Evolutionary conservation across 306 rosid genomes (phyloP), one percentile per base, ranked within the genome.

Genomic region (Rosa multiflora): DNA sequence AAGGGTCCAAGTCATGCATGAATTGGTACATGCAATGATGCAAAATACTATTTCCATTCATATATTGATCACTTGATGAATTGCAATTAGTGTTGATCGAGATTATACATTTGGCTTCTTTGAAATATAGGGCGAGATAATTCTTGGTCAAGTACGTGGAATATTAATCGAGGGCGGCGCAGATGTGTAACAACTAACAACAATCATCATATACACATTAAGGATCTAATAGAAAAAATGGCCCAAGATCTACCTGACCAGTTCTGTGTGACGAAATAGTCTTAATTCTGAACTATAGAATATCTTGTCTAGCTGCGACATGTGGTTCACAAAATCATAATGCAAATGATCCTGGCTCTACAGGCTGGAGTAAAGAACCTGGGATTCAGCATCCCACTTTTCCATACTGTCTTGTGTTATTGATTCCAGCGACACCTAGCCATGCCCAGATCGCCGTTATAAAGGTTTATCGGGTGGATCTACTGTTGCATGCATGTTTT

Each of bases 1-100:
- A 59, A 21, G 66, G 35, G 63, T 58, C 58, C 63, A 58, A n/a
- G 66, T 59, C 66, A 59, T 59, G 66, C 64, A 58, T 21, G 12
- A 59, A 7, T 3, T 59, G 5, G 66, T 59, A 10, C 59, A 49
- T 49, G 14, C 53, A 49, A 32, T n/a, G n/a, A n/a, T n/a, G n/a
- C n/a, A n/a, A 32, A 0, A 32, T 32, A 32, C 3, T 32, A 1
- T 32, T 32, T 32, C 35, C 2, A 32, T 32, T 32, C 35, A 32
- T 32, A 32, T 32, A 32, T 32, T 32, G 3, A 32, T 32, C 35
- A 32, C 35, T 32, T 32, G 3, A 32, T 32, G 35, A 32, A 32
- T 1, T 32, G 35, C 35, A 32, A 32, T 32, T 32, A 32, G 35
- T 32, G 2, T 32, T 32, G 35, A 32, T 32, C 35, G 35, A 32